Evolutionary conservation across 306 rosid genomes (phyloP), one percentile per base, ranked within the genome.

Genomic region (Vigna mungo): DNA sequence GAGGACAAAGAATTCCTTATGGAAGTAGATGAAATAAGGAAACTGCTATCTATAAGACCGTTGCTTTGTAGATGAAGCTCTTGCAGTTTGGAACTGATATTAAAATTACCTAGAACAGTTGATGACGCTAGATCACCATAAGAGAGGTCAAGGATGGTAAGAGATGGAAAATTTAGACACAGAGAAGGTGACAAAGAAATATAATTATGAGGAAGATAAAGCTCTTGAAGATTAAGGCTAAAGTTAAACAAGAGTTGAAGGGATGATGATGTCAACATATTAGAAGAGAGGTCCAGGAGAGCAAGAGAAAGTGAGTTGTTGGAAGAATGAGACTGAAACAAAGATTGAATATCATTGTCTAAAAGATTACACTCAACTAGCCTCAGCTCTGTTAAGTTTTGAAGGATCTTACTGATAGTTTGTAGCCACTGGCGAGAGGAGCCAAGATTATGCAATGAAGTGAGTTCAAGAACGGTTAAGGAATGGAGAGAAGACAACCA

Each of bases 391-490:
- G 0, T 60, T 30, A 60, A 30, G 13, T 60, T 60, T 60, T 37
- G 59, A 74, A 74, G 4, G 30, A 30, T 18, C 16, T 61, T 18
- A 46, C 10, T 18, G 2, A 60, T 60, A 2, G 15, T 27, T 25
- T 58, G 78, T 2, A 73, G 17, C 61, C 2, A n/a, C 2, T 17
- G 13, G 18, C 4, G 49, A 74, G 70, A 36, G 2, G 41, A 36
- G 8, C 41, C 0, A 36, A 36, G 41, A 36, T 1, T 6, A 36
- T 6, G 46, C 0, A 43, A 9, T 23, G 46, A 43, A 15, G 16
- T 47, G 36, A 71, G 49, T 5, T 60, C 47, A 49, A 78, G 72
- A 48, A 0, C 23, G 21, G 64, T 36, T n/a, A 78, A 78, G 9
- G 21, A 71, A 36, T 13, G 12, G 13, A 71, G 72, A 7, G 27